phyloP scores from a whole-genome alignment of 78 protist species.

The Cavenderia fasciculata region DNA sequence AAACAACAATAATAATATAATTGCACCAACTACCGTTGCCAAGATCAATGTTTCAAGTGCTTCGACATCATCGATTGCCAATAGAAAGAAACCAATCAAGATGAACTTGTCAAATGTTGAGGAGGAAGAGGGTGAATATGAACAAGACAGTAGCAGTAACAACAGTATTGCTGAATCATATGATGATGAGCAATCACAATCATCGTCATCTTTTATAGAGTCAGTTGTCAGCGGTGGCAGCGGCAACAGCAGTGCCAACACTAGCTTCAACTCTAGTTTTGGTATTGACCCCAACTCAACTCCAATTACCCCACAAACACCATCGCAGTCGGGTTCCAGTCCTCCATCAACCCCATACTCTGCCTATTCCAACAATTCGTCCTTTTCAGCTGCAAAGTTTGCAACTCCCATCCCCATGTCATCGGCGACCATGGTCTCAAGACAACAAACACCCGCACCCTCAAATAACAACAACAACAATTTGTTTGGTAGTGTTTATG shows the following conservation, averaged over 20 bases:
- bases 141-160: no score
- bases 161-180: no score
- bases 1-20: not conserved
- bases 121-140: no score
- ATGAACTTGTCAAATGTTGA: no score
- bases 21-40: conserved; percentile 4
- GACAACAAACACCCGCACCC: not conserved
- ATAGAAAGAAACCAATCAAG: no score
- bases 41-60: conserved; percentile 18
- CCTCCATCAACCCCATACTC: conserved; percentile 24
- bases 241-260: not conserved
- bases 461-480: not conserved
- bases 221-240: no score
- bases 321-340: not conserved
- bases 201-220: no score
- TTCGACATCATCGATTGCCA: no score
- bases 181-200: no score
- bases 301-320: not conserved
- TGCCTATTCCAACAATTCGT: conserved; percentile 12
- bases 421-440: no score
- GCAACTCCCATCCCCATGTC: not conserved
- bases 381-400: not conserved
- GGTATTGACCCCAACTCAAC: not conserved
- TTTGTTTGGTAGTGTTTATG: not conserved
- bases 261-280: not conserved